These are phyloP conservation scores for Termitomyces eurrhizus DNA, from an alignment of 768 basidiomycete species.

Conservation along the genomic window DNA sequence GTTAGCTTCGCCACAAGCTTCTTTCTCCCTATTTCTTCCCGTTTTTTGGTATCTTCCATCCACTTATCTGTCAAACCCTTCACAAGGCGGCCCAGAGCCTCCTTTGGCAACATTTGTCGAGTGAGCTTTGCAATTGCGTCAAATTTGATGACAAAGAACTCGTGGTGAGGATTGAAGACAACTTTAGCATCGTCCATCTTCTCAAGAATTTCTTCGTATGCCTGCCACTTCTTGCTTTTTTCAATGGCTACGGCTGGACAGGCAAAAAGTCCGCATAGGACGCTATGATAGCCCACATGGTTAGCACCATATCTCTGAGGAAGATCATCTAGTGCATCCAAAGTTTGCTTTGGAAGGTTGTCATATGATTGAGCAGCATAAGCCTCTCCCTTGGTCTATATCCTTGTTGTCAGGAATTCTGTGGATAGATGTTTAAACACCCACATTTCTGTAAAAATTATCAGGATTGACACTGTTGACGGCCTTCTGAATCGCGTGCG, in stretches of 20 bases:
- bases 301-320: neutral
- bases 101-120: neutral
- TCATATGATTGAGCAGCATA: neutral
- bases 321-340: neutral
- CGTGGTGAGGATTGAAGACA: neutral
- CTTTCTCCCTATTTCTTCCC: neutral
- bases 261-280: neutral
- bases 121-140: neutral
- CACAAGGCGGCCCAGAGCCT: neutral
- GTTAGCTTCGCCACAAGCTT: neutral
- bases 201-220: neutral
- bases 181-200: neutral
- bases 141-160: neutral
- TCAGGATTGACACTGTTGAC: neutral
- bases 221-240: neutral
- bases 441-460: neutral
- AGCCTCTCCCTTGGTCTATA: neutral
- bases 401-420: neutral
- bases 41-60: neutral
- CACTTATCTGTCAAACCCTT: neutral
- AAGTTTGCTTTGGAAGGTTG: neutral
- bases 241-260: neutral
- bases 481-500: neutral
- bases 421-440: neutral
- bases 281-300: neutral